Base-by-base conservation (phyloP, 2,329 filamentous ascomycete species). In the Trichoderma hamatum region DNA sequence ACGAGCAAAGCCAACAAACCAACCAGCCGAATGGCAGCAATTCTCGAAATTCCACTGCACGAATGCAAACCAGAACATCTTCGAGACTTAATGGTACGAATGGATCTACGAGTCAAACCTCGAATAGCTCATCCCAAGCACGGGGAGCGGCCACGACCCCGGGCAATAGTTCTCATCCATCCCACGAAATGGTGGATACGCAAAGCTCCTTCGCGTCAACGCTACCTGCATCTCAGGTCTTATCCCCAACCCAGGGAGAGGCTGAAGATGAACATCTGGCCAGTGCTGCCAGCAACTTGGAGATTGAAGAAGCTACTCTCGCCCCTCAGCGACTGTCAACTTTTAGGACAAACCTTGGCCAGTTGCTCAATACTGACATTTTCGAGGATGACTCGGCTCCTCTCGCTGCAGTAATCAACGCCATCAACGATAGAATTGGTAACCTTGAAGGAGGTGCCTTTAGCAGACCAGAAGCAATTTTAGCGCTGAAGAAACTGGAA, bases 371-470 rank as follows among this genome's bases (percentile, higher is more conserved):
- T 74, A 91, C 91, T 0, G 85, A 88, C 14, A 80, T 99, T n/a
- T 99, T 99, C 77, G 88, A 90, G 36, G 92, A 96, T 71, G 96
- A 98, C 75, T 89, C 90, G 21, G 93, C 94, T 16, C 86, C 90
- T 70, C 86, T 97, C 2, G 88, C 89, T 71, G 87, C 88, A 30
- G 85, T 99, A 36, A 85, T 97, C 21, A 85, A 85, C 3, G 92
- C 92, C 10, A 92, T 99, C 62, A 99, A 99, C 78, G 82, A 82
- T 4, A 88, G 89, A 74, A 74, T 97, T 58, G 84, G 86, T 16
- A 75, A 80, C 52, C 74, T 80, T 3, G 77, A 82, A 30, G 85
- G 85, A 5, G 86, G 86, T 9, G 80, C 84, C 46, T 99, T 97
- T 80, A 85, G 84, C 30, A 85, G 85, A 46, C 83, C 83, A 0